phyloP scores from a whole-genome alignment of 495 filamentous ascomycete genomes.

The Acidomyces sp. region DNA sequence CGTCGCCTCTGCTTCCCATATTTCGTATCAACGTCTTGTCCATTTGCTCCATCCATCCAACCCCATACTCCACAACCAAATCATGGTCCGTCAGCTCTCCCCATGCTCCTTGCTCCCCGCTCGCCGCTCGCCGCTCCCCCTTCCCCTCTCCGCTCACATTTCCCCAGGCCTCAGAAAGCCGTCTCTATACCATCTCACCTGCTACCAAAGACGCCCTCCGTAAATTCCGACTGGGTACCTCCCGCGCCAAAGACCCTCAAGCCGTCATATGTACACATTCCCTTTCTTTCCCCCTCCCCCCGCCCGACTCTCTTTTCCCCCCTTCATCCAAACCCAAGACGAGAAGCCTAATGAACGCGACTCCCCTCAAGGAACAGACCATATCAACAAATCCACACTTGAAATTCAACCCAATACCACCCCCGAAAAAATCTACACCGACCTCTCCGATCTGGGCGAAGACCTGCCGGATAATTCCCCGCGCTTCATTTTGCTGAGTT shows the following conservation, averaged over 20 bases:
- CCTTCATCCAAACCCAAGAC: too few species aligned
- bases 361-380: constrained; percentile 49
- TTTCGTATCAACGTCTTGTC: too few species aligned
- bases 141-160: too few species aligned
- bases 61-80: too few species aligned
- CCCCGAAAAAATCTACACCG: constrained; percentile 65
- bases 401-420: constrained; percentile 73
- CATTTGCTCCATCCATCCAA: too few species aligned
- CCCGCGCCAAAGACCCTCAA: constrained; percentile 73
- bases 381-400: constrained; percentile 74
- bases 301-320: too few species aligned
- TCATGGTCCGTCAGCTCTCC: too few species aligned
- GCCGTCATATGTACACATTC: constrained; percentile 93
- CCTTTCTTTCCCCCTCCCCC: too few species aligned
- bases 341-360: too few species aligned
- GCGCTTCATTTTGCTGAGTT: constrained; percentile 77
- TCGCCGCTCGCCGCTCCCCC: too few species aligned
- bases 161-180: constrained; percentile 59
- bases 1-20: too few species aligned
- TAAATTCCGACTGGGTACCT: constrained; percentile 86
- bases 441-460: constrained; percentile 64
- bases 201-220: constrained; percentile 71
- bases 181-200: constrained; percentile 81
- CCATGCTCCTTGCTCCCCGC: too few species aligned
- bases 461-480: constrained; percentile 89